A percentile compares a stretch with the other conserved stretches of the same genome.
Evolutionary conservation across 192 early-diverging fungal species (phyloP).

Genomic region (Backusella tuberculispora): DNA sequence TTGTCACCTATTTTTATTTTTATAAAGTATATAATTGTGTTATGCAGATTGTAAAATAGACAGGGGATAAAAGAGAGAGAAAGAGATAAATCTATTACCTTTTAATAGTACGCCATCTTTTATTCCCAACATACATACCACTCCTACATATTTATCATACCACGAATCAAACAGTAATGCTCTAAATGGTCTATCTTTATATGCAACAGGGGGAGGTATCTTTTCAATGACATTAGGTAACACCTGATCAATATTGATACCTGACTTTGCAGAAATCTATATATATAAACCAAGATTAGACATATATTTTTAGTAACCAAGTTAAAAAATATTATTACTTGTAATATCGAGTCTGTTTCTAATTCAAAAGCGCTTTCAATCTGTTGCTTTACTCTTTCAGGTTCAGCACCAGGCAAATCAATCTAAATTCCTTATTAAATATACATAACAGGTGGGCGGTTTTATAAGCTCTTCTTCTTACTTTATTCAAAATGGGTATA

Average conservation of each 20-base stretch:
- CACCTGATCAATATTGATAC: slow-evolving; percentile 72
- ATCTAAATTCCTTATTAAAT: slow-evolving; percentile 49
- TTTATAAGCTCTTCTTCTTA: slow-evolving; percentile 9
- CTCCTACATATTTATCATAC: slow-evolving; percentile 97
- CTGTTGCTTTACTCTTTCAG: slow-evolving; percentile 73
- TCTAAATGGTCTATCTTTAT: slow-evolving; percentile 70
- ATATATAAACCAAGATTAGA: slow-evolving; percentile 6
- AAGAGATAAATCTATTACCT: slow-evolving; percentile 42
- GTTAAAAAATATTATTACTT: slow-evolving; percentile 28
- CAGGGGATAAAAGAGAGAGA: background rate
- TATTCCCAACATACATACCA: slow-evolving; percentile 92
- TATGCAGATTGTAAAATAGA: too few species aligned
- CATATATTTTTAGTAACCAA: background rate
- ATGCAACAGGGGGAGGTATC: slow-evolving; percentile 73
- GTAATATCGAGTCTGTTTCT: slow-evolving; percentile 57
- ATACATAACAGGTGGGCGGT: background rate
- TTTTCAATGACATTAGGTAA: slow-evolving; percentile 78
- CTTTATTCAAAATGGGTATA: slow-evolving; percentile 93
- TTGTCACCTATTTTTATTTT: slow-evolving; percentile 61
- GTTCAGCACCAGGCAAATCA: slow-evolving; percentile 89
- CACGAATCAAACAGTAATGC: slow-evolving; percentile 96
- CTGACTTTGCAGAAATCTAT: slow-evolving; percentile 89
- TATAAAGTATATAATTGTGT: too few species aligned
- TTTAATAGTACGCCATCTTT: slow-evolving; percentile 81
- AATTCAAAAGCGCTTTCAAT: slow-evolving; percentile 91